phyloP scores from a whole-genome alignment of 129 eudicot species.

The Rutidosis leptorrhynchoides region DNA sequence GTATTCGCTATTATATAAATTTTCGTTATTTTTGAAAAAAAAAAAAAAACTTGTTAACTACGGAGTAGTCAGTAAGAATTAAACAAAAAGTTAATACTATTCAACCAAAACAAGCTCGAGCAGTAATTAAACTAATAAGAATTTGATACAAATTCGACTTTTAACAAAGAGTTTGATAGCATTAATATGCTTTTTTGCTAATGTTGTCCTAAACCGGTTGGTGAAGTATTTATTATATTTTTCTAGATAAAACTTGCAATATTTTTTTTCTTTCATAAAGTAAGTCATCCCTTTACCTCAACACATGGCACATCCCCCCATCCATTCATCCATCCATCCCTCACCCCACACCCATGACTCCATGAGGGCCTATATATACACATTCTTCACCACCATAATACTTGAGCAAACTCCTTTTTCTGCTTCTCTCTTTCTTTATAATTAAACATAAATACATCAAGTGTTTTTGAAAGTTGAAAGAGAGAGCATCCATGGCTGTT shows the following conservation, averaged over 20 bases:
- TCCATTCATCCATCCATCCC: slow-evolving; percentile 12
- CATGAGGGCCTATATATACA: slow-evolving; percentile 56
- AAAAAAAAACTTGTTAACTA: no score
- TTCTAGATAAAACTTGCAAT: background rate
- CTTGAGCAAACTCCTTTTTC: slow-evolving; percentile 36
- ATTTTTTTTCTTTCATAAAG: slow-evolving; percentile 37
- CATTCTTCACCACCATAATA: slow-evolving; percentile 33
- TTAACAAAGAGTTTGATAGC: no score
- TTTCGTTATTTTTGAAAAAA: no score
- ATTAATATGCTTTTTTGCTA: no score
- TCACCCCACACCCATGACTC: slow-evolving; percentile 26
- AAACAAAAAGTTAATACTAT: no score
- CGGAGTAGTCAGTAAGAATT: no score
- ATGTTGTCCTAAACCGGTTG: background rate
- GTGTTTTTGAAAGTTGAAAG: slow-evolving; percentile 32
- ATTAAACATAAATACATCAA: background rate
- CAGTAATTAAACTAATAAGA: no score
- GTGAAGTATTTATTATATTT: background rate
- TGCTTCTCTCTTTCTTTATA: background rate
- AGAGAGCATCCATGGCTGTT: slow-evolving; percentile 65
- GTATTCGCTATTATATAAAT: no score
- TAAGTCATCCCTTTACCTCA: slow-evolving; percentile 32
- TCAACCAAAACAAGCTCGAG: no score
- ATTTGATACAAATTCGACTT: no score
- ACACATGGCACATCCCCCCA: slow-evolving; percentile 46